Base-by-base conservation (phyloP, 345 rosid genomes). In the Euphorbia lathyris region DNA sequence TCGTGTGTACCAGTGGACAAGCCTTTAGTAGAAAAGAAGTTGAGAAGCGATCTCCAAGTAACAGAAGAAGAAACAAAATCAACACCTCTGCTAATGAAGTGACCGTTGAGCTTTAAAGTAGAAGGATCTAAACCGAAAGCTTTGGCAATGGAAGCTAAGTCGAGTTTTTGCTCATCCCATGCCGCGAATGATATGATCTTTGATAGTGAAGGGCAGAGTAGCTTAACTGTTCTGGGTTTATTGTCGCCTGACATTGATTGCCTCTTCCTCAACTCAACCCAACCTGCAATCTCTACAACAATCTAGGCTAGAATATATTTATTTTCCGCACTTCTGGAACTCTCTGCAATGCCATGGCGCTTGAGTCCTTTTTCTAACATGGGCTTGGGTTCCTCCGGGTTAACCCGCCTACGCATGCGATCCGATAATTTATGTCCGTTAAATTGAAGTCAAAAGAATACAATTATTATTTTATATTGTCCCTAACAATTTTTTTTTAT, bases 11-110 rank as follows among this genome's bases (percentile, higher is more conserved):
- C 98, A 13, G 96, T 87, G 58, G 97, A 74, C 69, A 90, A 79
- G 0, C 97, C 97, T 78, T 79, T 95, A 47, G 88, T 66, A 52
- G 93, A 79, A 87, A 95, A 95, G 83, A 85, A 92, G 45, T 81
- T 81, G 19, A 92, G 83, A 66, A 92, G 79, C 25, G 94, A 88
- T 64, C 77, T 74, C 98, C 97, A 95, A 6, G 97, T 95, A 63
- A 95, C 91, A 36, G 92, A 84, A 34, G 83, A 69, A 16, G 98
- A 83, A 0, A 92, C 63, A 34, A 88, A 75, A 68, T 92, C 94
- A 38, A 65, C 23, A 47, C 90, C 97, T 78, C 94, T 78, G 85
- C 97, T 87, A 66, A 92, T 83, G 16, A 87, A 90, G 89, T 92
- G 91, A 23, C 91, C 96, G 69, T 92, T 90, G 69, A 95, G 84